Conservation (phyloP, 306 rosid species). For the barrel medic (Medicago truncatula) region MtrunA17r5.0-ANR NC_053044.1:48920001-48920500, state of each 20-base stretch:
- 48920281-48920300: slow-evolving; percentile 90
- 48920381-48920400: slow-evolving; percentile 79
- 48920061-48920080: slow-evolving; percentile 93
- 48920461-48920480: slow-evolving; percentile 74
- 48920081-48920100: slow-evolving; percentile 91
- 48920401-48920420: slow-evolving; percentile 85
- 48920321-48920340: slow-evolving; percentile 88
- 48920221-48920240: slow-evolving; percentile 96
- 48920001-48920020: slow-evolving; percentile 82
- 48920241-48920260: slow-evolving; percentile 99
- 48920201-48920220: slow-evolving; percentile 99
- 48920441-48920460: slow-evolving; percentile 90
- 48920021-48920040: slow-evolving; percentile 91
- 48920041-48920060: slow-evolving; percentile 95
- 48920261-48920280: slow-evolving; percentile 92
- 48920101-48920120: slow-evolving; percentile 96
- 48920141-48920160: slow-evolving; percentile 98
- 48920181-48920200: slow-evolving; percentile 93
- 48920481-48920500: slow-evolving; percentile 97
- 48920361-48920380: slow-evolving; percentile 54
- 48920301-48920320: slow-evolving; percentile 93
- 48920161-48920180: slow-evolving; percentile 98
- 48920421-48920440: slow-evolving; percentile 91
- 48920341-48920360: slow-evolving; percentile 95
- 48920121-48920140: slow-evolving; percentile 99